Base-by-base conservation (phyloP, 2,329 filamentous ascomycete species). In the Fusarium sp. region DNA sequence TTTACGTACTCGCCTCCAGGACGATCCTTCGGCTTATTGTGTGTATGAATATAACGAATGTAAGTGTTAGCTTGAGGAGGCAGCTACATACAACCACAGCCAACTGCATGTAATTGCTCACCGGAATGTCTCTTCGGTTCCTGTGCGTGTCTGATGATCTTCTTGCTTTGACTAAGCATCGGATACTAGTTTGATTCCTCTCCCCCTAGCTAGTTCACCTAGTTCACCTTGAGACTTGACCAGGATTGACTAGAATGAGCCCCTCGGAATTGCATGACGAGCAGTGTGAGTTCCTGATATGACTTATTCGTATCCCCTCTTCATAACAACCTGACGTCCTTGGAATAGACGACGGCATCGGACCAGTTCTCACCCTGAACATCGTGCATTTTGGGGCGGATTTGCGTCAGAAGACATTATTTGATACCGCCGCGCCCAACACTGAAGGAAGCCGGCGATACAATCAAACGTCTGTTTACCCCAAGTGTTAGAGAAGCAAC, bases 1-100 rank as follows among this genome's bases (percentile, higher is more conserved):
- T 58, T 69, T 69, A 69, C 60, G 59, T 59, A 69, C 66, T 62
- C 31, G 19, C 18, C 27, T 49, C 23, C 21, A 39, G 27, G 35
- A 54, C n/a, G 25, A 54, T 19, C 49, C 49, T 29, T 27, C 61
- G 27, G 39, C 33, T 55, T 37, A 38, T 38, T 64, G 35, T 37
- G 18, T 37, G 25, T 39, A 27, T 33, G 41, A 38, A 49, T 39
- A 31, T 49, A n/a, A 33, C 44, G 23, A 42, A 66, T 44, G 35
- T 16, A 45, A 54, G 25, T 31, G 11, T 29, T 54, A 46, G 60
- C 33, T 38, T 21, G 58, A 62, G 55, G 46, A 38, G 48, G 33
- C 21, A 19, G n/a, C 56, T 45, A 21, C 21, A 63, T 45, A 21
- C 21, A 63, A 18, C 31, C 31, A 37, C 23, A 6, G 29, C 11